Evolutionary conservation across 2,329 filamentous ascomycete genomes (phyloP), one percentile per base, ranked within the genome.

Genomic region (Aureobasidium sp.): DNA sequence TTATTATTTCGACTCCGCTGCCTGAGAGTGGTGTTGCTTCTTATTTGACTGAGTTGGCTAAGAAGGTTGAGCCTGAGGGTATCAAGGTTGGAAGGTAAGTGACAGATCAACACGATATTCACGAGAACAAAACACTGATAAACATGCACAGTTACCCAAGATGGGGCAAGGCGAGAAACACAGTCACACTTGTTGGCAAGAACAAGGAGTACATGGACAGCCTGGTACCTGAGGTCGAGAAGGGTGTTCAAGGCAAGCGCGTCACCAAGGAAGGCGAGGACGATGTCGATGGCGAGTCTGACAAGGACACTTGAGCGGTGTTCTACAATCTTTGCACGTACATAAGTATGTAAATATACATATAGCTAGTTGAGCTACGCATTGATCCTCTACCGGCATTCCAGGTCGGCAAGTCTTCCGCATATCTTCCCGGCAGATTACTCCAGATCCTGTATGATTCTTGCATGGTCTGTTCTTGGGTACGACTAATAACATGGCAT

Each of bases 161-260:
- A 64, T 98, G 95, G 94, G 93, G 92, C 7, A 95, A 93, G 84
- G 89, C 89, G 73, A 86, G 86, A 69, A 98, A 98, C 79, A 96
- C 94, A 0, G 94, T 98, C 55, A 98, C 95, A 15, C 83, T 99
- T 62, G 95, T 98, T 20, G 89, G 85, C 20, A 90, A 89, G 70
- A 92, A 98, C 75, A 84, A 87, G 70, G 90, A 87, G 29, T 95
- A 88, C 71, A 87, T 98, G 75, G 93, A 97, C 76, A 90, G 89
- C 59, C 79, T 98, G 68, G 87, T 97, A 18, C 80, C 86, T 0
- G 94, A 97, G 76, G 93, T 97, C 4, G 88, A 93, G 75, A 81
- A 88, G 76, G 91, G 91, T 62, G 91, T 97, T 7, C 80, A 94
- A 71, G 95, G 95, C 4, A 85, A 84, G 71, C 85, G 91, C 58